Evolutionary conservation across 306 rosid species (phyloP).

Genomic region (Hippophae tibetana): DNA sequence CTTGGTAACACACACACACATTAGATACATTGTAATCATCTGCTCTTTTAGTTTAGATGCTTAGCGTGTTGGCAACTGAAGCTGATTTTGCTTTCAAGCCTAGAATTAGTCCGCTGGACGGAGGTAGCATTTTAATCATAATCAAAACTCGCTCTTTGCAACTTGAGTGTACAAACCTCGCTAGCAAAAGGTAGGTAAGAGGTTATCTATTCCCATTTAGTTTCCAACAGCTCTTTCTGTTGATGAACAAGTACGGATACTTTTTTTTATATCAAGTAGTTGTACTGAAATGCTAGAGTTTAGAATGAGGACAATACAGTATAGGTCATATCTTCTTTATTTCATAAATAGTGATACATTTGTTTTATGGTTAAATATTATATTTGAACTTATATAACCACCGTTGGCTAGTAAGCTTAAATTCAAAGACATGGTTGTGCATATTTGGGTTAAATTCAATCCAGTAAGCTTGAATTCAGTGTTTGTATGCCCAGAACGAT

Average conservation of each 20-base stretch:
- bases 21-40: constrained; percentile 7
- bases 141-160: background rate
- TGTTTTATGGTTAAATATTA: too few relatives aligned
- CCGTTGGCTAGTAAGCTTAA: too few relatives aligned
- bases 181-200: background rate
- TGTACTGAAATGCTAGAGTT: constrained; percentile 13
- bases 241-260: background rate
- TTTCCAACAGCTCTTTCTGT: background rate
- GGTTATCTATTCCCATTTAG: background rate
- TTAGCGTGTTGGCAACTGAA: background rate
- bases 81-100: too few relatives aligned
- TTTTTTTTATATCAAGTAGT: constrained; percentile 3
- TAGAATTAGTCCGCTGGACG: background rate
- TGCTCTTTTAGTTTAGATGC: constrained; percentile 1
- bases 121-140: background rate
- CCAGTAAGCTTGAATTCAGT: too few relatives aligned
- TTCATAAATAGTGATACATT: background rate
- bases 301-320: constrained; percentile 6
- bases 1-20: background rate
- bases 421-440: too few relatives aligned
- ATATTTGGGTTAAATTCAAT: too few relatives aligned
- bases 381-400: too few relatives aligned
- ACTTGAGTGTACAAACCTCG: background rate
- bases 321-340: background rate
- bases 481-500: too few relatives aligned